phyloP scores from a whole-genome alignment of 176 grass and related monocot genomes.

The Juncus effusus region DNA sequence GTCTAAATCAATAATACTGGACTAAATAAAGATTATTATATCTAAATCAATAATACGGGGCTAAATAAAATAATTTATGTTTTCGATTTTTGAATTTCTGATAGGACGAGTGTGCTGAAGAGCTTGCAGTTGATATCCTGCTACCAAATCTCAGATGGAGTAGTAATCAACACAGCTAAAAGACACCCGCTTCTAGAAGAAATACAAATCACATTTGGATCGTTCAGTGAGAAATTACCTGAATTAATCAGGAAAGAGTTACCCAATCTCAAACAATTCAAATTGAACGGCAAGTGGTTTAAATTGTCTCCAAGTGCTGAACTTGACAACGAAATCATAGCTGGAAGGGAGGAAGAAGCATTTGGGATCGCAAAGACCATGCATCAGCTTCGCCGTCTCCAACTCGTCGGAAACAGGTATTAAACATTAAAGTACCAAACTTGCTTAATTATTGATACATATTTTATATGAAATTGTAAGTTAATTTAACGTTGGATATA shows the following conservation, averaged over 20 bases:
- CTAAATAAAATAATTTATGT: no score
- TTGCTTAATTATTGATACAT: no score
- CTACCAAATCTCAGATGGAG: not conserved
- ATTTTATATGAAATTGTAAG: no score
- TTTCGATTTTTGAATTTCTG: no score
- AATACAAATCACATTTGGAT: slow-evolving; percentile 30
- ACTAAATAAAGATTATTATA: not conserved
- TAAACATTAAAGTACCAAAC: no score
- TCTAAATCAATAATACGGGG: no score
- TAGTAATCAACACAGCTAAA: slow-evolving; percentile 6
- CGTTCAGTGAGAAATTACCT: not conserved
- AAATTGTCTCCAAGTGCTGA: not conserved
- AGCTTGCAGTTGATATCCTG: not conserved
- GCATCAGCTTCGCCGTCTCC: not conserved
- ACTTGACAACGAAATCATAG: not conserved
- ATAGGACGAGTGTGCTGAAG: slow-evolving; percentile 32
- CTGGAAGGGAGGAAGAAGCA: not conserved
- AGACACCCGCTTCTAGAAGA: slow-evolving; percentile 39
- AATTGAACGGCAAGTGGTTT: slow-evolving; percentile 11
- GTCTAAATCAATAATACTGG: no score
- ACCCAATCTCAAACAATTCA: slow-evolving; percentile 33
- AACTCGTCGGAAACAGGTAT: slow-evolving; percentile 6
- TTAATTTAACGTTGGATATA: no score
- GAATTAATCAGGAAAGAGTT: slow-evolving; percentile 14
- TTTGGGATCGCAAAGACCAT: not conserved